A percentile compares a stretch with the other conserved stretches of the same genome.
These are phyloP conservation scores for Blastobotrys americana DNA, from an alignment of 805 yeast genomes.

Conservation along the genomic window DNA sequence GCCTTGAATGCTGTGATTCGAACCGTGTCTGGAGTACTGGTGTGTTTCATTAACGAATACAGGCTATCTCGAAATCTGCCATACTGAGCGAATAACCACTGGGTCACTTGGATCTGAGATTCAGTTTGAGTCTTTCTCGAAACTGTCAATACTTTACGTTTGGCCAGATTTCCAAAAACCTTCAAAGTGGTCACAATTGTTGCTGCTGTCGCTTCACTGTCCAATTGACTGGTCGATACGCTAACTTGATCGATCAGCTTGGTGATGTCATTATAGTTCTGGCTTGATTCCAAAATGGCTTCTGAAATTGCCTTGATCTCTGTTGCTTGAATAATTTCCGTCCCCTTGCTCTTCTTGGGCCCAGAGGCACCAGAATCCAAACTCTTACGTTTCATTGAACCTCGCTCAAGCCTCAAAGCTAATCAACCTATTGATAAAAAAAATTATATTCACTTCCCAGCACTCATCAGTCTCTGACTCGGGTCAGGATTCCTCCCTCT, in stretches of 20 bases:
- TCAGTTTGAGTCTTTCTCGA: constrained; percentile 31
- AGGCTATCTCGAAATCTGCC: constrained; percentile 43
- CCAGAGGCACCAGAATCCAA: neutral
- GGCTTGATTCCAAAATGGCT: constrained; percentile 38
- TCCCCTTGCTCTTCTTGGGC: neutral
- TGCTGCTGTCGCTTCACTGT: constrained; percentile 19
- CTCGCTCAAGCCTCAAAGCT: neutral
- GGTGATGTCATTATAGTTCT: constrained; percentile 49
- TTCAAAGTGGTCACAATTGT: constrained; percentile 34
- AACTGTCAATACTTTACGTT: constrained; percentile 35
- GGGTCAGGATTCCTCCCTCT: too few species aligned
- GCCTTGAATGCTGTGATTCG: constrained; percentile 20
- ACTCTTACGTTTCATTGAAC: neutral
- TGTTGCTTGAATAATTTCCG: neutral
- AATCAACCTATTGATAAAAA: neutral
- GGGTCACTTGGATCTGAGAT: constrained; percentile 42
- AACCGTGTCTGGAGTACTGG: constrained; percentile 6
- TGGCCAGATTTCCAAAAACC: constrained; percentile 43
- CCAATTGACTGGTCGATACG: constrained; percentile 10
- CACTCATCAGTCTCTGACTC: constrained; percentile 1
- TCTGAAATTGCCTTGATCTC: constrained; percentile 11
- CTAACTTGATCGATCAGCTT: constrained; percentile 37
- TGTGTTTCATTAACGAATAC: constrained; percentile 34
- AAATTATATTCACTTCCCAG: too few species aligned
- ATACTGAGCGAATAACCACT: constrained; percentile 60